Evolutionary conservation across 169 alveolate genomes (phyloP).

Genomic region (Perkinsus olseni): DNA sequence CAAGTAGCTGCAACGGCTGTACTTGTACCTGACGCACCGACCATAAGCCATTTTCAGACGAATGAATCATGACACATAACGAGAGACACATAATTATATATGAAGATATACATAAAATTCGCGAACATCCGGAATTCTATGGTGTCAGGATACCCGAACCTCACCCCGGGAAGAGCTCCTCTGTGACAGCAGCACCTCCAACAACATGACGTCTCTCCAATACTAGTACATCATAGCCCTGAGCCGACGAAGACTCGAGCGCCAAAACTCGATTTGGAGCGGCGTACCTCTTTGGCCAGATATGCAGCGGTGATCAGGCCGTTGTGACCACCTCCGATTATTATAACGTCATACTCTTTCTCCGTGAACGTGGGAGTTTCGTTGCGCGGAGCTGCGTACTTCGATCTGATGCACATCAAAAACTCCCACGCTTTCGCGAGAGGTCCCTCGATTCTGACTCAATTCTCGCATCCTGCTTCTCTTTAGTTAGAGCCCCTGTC

Average conservation of each 20-base stretch:
- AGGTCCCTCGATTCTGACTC: background rate
- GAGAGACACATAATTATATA: no score
- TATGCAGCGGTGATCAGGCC: background rate
- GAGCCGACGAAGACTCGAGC: background rate
- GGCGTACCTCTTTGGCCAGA: background rate
- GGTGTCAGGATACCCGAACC: background rate
- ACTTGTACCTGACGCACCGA: background rate
- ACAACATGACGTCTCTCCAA: background rate
- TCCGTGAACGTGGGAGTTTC: background rate
- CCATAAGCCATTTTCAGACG: background rate
- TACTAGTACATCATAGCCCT: background rate
- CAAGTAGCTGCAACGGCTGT: background rate
- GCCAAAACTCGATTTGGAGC: background rate
- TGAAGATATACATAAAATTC: no score
- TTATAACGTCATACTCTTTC: background rate
- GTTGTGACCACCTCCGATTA: background rate
- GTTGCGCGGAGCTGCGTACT: background rate
- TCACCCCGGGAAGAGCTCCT: background rate
- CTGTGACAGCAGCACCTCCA: background rate
- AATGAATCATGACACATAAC: no score
- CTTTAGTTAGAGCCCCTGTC: background rate
- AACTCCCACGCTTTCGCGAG: background rate
- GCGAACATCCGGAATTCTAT: no score
- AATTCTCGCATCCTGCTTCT: background rate
- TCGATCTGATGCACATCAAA: background rate